Evolutionary conservation across 2,329 filamentous ascomycete genomes (phyloP).

Genomic region (Bipolaris cookei): DNA sequence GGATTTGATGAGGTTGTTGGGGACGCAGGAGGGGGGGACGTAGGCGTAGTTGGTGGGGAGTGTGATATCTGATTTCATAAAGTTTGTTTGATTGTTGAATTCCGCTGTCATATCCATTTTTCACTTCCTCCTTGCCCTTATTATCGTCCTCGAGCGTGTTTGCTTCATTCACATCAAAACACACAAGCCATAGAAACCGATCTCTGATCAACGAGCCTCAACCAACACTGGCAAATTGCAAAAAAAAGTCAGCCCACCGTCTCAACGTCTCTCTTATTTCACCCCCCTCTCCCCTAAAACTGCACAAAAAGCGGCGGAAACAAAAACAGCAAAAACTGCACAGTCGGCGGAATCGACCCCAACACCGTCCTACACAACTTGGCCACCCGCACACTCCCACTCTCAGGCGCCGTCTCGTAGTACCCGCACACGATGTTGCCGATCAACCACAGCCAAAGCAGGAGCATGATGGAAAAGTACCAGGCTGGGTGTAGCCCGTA

Average conservation of each 20-base stretch:
- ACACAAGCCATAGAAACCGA: not conserved
- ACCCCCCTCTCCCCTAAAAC: not conserved
- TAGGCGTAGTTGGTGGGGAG: not conserved
- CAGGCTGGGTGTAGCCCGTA: constrained; percentile 12
- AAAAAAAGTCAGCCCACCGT: not conserved
- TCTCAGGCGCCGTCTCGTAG: constrained; percentile 7
- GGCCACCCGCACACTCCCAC: not conserved
- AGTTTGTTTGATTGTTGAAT: too few relatives aligned
- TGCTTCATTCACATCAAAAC: not conserved
- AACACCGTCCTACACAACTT: constrained; percentile 12
- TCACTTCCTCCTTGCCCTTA: not conserved
- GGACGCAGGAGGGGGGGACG: constrained; percentile 17
- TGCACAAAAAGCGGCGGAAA: constrained; percentile 18
- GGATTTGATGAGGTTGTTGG: constrained; percentile 53
- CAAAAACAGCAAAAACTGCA: constrained; percentile 17
- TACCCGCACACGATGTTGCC: constrained; percentile 12
- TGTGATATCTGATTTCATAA: too few relatives aligned
- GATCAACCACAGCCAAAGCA: constrained; percentile 10
- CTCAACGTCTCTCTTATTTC: not conserved
- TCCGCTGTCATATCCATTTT: not conserved
- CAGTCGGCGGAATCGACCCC: constrained; percentile 14
- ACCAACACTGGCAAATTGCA: not conserved
- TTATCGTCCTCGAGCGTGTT: not conserved
- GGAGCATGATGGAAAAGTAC: constrained; percentile 11
- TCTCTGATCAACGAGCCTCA: not conserved